phyloP scores from a whole-genome alignment of 495 filamentous ascomycete species.

The Annulohypoxylon maeteangense region DNA sequence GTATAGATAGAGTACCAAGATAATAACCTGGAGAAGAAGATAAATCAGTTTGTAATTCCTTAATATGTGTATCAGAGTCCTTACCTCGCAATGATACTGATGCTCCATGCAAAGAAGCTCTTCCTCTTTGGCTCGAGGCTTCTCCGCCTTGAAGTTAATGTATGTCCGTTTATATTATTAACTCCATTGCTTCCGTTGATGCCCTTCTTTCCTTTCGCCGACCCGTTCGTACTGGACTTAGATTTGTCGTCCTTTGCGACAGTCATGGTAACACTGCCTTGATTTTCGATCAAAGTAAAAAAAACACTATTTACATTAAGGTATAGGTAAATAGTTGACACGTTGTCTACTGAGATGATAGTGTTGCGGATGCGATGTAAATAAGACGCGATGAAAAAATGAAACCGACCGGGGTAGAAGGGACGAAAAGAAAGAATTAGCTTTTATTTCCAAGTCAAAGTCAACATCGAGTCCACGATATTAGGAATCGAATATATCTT shows the following conservation, averaged over 20 bases:
- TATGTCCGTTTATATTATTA: constrained; percentile 51
- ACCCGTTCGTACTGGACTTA: constrained; percentile 45
- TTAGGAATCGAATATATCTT: not conserved
- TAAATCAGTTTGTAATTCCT: constrained; percentile 14
- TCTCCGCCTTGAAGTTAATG: constrained; percentile 37
- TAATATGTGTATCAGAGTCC: not conserved
- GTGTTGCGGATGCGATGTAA: not conserved
- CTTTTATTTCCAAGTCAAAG: constrained; percentile 18
- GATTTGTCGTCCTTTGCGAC: constrained; percentile 27
- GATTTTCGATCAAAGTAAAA: constrained; percentile 4
- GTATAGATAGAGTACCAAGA: constrained; percentile 89
- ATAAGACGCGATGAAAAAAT: constrained; percentile 17
- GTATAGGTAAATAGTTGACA: constrained; percentile 15
- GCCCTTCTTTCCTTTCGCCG: constrained; percentile 46
- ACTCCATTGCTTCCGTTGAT: constrained; percentile 40
- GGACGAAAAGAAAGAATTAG: not conserved
- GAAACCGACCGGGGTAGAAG: constrained; percentile 25
- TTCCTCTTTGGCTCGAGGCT: constrained; percentile 46
- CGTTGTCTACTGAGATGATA: constrained; percentile 3
- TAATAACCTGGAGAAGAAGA: constrained; percentile 65
- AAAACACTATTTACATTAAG: constrained; percentile 25
- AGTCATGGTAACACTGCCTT: constrained; percentile 23
- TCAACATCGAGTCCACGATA: constrained; percentile 30
- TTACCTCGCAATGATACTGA: constrained; percentile 73
- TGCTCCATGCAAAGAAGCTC: constrained; percentile 59